phyloP scores from a whole-genome alignment of 768 basidiomycete genomes.

The Hebeloma cylindrosporum region DNA sequence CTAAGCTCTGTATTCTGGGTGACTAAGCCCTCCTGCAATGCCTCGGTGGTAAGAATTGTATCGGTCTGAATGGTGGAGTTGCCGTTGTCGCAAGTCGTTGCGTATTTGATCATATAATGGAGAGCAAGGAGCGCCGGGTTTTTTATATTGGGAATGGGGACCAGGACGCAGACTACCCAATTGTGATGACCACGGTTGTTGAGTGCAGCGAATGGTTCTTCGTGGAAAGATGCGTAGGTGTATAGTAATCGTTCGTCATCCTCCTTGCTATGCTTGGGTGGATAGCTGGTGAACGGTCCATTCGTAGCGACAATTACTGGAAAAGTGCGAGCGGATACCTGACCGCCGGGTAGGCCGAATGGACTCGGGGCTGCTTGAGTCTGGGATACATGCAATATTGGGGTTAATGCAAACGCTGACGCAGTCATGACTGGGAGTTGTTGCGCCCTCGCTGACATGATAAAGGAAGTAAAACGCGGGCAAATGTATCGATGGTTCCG shows the following conservation, averaged over 20 bases:
- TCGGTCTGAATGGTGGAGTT: conserved; percentile 1
- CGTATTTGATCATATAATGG: conserved; percentile 4
- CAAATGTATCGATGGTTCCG: too few relatives aligned
- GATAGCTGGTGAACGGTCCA: background rate
- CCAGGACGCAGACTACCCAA: background rate
- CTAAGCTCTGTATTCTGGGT: background rate
- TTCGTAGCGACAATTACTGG: background rate
- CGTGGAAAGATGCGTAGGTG: too few relatives aligned
- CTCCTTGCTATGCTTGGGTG: background rate
- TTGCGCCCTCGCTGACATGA: too few relatives aligned
- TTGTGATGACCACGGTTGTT: too few relatives aligned
- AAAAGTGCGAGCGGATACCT: background rate
- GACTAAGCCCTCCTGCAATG: background rate
- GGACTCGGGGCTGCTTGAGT: too few relatives aligned
- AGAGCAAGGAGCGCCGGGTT: background rate
- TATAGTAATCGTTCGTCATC: too few relatives aligned
- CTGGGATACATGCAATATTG: too few relatives aligned
- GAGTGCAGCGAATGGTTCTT: too few relatives aligned
- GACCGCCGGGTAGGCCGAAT: background rate
- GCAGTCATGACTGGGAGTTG: too few relatives aligned
- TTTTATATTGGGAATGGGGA: background rate
- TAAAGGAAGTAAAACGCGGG: too few relatives aligned
- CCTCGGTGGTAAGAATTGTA: background rate
- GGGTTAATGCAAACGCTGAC: too few relatives aligned
- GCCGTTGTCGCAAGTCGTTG: background rate